Evolutionary conservation across 176 grass and related monocot genomes (phyloP).

Genomic region (Olyra latifolia): DNA sequence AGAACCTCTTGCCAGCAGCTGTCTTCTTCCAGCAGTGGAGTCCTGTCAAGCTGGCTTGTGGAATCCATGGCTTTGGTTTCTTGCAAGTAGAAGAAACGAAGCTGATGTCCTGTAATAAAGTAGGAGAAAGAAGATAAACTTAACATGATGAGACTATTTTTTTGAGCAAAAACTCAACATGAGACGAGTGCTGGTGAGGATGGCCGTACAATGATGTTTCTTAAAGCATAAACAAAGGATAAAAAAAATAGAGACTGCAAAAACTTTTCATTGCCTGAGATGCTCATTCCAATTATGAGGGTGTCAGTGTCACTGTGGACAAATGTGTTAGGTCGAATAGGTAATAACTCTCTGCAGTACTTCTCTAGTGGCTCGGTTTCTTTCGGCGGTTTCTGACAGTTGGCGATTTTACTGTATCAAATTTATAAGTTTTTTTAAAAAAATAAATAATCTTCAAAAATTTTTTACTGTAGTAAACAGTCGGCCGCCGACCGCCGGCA

Average conservation of each 20-base stretch:
- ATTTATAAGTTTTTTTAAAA: too few relatives aligned
- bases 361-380: too few relatives aligned
- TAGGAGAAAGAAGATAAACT: neutral
- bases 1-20: slow-evolving; percentile 12
- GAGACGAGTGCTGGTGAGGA: too few relatives aligned
- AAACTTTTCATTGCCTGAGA: neutral
- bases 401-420: too few relatives aligned
- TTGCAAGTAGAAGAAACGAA: neutral
- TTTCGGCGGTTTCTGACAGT: too few relatives aligned
- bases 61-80: slow-evolving; percentile 17
- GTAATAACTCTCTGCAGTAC: too few relatives aligned
- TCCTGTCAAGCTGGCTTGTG: neutral
- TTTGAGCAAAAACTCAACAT: too few relatives aligned
- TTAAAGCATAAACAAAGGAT: neutral
- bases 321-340: neutral
- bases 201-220: neutral
- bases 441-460: too few relatives aligned
- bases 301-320: neutral
- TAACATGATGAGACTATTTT: too few relatives aligned
- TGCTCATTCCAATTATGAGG: neutral
- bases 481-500: too few relatives aligned
- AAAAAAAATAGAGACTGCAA: neutral
- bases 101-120: neutral
- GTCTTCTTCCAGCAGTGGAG: slow-evolving; percentile 25
- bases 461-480: too few relatives aligned